Conservation (phyloP, 345 rosid species). For the Litchi chinensis region DNA sequence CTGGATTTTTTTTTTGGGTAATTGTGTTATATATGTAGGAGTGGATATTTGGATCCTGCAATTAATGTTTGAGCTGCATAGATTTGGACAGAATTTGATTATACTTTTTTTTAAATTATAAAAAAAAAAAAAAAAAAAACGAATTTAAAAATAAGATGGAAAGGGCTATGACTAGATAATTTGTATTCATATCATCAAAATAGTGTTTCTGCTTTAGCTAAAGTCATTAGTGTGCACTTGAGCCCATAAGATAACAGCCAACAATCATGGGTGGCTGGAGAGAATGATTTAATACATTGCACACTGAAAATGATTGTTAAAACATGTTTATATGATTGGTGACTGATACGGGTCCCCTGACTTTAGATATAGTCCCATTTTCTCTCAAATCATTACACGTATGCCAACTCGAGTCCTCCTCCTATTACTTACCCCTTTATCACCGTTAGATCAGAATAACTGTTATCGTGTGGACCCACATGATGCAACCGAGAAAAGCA, state of each 20-base stretch:
- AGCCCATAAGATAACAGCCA: neutral
- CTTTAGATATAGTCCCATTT: neutral
- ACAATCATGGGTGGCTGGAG: conserved; percentile 1
- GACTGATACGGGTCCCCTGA: neutral
- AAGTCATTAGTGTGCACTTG: neutral
- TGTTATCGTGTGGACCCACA: conserved; percentile 12
- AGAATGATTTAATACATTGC: conserved; percentile 31
- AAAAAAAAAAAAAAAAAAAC: too few species aligned
- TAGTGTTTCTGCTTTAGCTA: neutral
- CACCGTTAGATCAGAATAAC: conserved; percentile 17
- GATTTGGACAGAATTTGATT: too few species aligned
- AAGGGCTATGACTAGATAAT: too few species aligned
- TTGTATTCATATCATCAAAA: too few species aligned
- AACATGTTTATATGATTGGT: neutral
- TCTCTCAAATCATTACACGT: neutral
- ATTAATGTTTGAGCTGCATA: too few species aligned
- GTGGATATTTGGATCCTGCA: too few species aligned
- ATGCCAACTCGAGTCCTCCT: neutral
- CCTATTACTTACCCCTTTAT: neutral
- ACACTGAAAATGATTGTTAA: conserved; percentile 24
- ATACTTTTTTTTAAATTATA: too few species aligned
- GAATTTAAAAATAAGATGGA: too few species aligned
- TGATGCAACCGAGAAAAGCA: neutral
- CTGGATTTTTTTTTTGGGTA: too few species aligned
- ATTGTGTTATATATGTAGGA: too few species aligned